phyloP scores from a whole-genome alignment of 2,329 filamentous ascomycete species.

The Ceratocystiopsis sp. region DNA sequence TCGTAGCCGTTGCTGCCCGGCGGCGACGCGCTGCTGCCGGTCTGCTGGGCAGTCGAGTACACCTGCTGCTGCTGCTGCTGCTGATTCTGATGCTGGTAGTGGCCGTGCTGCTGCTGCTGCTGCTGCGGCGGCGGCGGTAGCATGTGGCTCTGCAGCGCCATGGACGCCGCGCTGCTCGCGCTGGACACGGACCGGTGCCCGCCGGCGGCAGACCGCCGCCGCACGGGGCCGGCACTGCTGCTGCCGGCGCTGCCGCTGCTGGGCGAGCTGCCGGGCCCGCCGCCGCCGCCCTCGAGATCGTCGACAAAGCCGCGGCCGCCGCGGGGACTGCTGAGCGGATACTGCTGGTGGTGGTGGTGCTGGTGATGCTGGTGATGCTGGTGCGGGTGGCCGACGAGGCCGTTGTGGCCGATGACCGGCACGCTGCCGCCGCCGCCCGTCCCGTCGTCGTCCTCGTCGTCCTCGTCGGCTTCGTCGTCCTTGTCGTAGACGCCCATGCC shows the following conservation, averaged over 20 bases:
- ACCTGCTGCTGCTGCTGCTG: no score
- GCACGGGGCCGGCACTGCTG: conserved; percentile 2
- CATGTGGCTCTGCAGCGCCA: background rate
- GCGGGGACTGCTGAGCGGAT: conserved; percentile 18
- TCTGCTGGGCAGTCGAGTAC: no score
- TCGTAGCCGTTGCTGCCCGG: no score
- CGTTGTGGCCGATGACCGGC: no score
- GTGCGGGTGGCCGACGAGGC: no score
- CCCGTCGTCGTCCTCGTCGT: conserved; percentile 41
- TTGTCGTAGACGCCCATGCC: conserved; percentile 17
- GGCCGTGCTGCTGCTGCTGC: conserved; percentile 1
- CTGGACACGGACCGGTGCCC: conserved; percentile 14
- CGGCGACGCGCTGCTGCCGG: no score
- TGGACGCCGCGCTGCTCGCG: conserved; percentile 10
- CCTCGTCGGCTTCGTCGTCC: conserved; percentile 26
- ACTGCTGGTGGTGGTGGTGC: no score
- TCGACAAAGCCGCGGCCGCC: conserved; percentile 44
- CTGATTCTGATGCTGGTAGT: background rate
- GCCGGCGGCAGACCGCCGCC: conserved; percentile 4
- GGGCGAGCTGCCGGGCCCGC: conserved; percentile 19
- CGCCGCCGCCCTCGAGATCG: conserved; percentile 29
- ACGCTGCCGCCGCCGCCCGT: conserved; percentile 29
- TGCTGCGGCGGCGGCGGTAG: background rate
- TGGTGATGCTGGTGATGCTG: no score
- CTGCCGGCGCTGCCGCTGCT: conserved; percentile 12